Evolutionary conservation across 1,284 basidiomycete species (phyloP).

Genomic region (Cryptococcus sp.): DNA sequence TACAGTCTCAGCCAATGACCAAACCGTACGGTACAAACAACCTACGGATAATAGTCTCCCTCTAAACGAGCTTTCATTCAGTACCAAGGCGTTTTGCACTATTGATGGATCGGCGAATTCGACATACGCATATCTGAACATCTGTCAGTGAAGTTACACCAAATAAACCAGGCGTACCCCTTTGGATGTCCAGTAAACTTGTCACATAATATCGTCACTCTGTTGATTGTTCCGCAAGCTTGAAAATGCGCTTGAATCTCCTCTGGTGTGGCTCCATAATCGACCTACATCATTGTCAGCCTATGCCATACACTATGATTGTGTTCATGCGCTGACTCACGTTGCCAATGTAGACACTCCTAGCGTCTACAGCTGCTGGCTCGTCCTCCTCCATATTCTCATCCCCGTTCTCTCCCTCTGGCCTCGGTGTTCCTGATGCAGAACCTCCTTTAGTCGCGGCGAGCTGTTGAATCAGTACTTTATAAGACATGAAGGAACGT

Average conservation of each 20-base stretch:
- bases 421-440: slow-evolving; percentile 7
- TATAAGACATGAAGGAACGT: not conserved
- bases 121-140: slow-evolving; percentile 86
- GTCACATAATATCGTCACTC: slow-evolving; percentile 98
- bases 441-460: slow-evolving; percentile 5
- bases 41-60: slow-evolving; percentile 85
- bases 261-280: slow-evolving; percentile 95
- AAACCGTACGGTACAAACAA: not conserved
- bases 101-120: slow-evolving; percentile 95
- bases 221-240: slow-evolving; percentile 95
- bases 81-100: slow-evolving; percentile 85
- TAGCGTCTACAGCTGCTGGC: slow-evolving; percentile 66
- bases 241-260: slow-evolving; percentile 98
- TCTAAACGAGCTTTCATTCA: slow-evolving; percentile 93
- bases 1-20: not conserved
- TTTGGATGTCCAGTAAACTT: slow-evolving; percentile 99
- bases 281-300: slow-evolving; percentile 61
- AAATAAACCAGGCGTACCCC: slow-evolving; percentile 57
- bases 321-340: slow-evolving; percentile 54
- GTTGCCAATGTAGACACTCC: slow-evolving; percentile 96
- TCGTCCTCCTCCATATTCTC: slow-evolving; percentile 61
- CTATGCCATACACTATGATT: no score
- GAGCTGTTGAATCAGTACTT: slow-evolving; percentile 3
- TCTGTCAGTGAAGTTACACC: not conserved
- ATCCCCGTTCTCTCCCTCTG: slow-evolving; percentile 15